Evolutionary conservation across 352 stramenopile species (phyloP).

Genomic region (Globisporangium sylvaticum): DNA sequence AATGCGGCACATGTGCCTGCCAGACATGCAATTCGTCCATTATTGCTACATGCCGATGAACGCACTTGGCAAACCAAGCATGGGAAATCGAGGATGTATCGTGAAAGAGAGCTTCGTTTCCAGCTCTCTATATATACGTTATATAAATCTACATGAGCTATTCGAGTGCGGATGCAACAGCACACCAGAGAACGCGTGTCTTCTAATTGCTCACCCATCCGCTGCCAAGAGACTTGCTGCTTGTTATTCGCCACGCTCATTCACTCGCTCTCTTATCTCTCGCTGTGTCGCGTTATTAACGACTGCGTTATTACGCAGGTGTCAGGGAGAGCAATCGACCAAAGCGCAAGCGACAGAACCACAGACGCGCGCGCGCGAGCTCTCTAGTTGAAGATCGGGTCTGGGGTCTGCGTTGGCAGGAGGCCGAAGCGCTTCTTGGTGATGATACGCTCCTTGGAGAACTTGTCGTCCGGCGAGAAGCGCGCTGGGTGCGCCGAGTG

Average conservation of each 20-base stretch:
- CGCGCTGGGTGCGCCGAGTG: slow-evolving; percentile 95
- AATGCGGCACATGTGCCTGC: no score
- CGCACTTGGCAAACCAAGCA: no score
- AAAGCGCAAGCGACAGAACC: background rate
- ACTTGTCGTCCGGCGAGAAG: slow-evolving; percentile 99
- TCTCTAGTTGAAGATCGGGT: slow-evolving; percentile 81
- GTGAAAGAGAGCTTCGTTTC: slow-evolving; percentile 4
- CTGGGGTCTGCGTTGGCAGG: slow-evolving; percentile 93
- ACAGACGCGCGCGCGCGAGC: background rate
- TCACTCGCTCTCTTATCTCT: background rate
- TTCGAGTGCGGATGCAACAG: background rate
- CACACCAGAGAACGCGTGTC: background rate
- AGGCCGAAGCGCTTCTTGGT: slow-evolving; percentile 98
- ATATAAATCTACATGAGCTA: slow-evolving; percentile 25
- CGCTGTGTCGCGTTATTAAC: background rate
- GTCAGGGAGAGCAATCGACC: background rate
- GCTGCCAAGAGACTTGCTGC: background rate
- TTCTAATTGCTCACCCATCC: background rate
- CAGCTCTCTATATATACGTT: slow-evolving; percentile 20
- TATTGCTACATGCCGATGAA: no score
- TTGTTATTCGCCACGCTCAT: background rate
- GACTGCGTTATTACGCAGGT: background rate
- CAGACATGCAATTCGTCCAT: no score
- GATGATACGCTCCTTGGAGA: slow-evolving; percentile 96
- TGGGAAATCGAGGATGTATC: background rate